These are phyloP conservation scores for Eimeria necatrix DNA, from an alignment of 169 alveolate species.

Conservation along the genomic window DNA sequence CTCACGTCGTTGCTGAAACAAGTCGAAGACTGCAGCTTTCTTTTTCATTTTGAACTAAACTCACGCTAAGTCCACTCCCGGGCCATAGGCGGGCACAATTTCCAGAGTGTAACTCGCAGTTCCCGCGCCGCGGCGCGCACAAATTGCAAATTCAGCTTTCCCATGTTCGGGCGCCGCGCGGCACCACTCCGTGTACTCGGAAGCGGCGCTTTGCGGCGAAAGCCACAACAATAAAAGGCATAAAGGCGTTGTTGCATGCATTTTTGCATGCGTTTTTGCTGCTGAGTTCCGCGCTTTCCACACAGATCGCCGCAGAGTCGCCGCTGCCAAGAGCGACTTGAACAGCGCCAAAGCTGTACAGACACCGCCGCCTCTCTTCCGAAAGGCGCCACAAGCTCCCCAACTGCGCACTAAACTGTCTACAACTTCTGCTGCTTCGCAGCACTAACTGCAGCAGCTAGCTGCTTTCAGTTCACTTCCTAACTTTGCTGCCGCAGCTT, in stretches of 20 bases:
- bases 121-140: slow-evolving; percentile 87
- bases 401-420: no score
- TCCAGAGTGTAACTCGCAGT: slow-evolving; percentile 91
- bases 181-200: slow-evolving; percentile 89
- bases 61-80: slow-evolving; percentile 87
- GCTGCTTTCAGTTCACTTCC: no score
- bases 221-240: not conserved
- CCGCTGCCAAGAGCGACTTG: no score
- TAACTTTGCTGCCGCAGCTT: no score
- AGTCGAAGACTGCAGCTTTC: not conserved
- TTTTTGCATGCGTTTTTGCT: not conserved
- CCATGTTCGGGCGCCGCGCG: slow-evolving; percentile 92
- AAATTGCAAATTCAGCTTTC: slow-evolving; percentile 92
- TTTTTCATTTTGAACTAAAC: not conserved
- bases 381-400: no score
- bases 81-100: slow-evolving; percentile 88
- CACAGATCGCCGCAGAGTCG: no score
- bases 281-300: no score
- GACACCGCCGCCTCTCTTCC: no score
- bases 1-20: slow-evolving; percentile 84
- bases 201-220: not conserved
- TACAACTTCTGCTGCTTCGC: no score
- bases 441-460: no score
- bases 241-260: not conserved
- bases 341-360: no score